Base-by-base conservation (phyloP, 306 rosid species). In the Inga leiocalycina region DNA sequence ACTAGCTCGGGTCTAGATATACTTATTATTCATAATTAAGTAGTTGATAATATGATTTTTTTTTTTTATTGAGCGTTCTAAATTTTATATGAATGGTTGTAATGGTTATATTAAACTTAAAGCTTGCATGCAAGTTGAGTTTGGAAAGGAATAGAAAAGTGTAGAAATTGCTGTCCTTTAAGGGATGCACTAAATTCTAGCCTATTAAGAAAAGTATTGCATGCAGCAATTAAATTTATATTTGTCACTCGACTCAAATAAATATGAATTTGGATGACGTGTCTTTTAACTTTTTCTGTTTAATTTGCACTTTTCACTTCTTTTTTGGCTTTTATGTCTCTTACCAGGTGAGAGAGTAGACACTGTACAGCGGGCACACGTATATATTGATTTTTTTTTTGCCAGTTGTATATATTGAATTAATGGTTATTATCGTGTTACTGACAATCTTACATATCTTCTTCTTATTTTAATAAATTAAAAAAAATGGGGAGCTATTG, bases 71-170 rank as follows among this genome's bases (percentile, higher is more conserved):
- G 8, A 9, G 5, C 24, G 10, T 54, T 19, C 22, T 54, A 20
- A 17, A 54, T 19, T 54, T 51, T 17, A 17, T 20, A 7, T 56
- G 20, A 56, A 19, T 19, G 12, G 11, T 20, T 19, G 62, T 8
- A 20, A 19, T 19, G 27, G 27, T 56, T 56, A 56, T 19, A 39
- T 39, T 56, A 54, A 54, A 48, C 11, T 12, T 12, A 48, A 56
- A 56, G 62, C 12, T 19, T 56, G 11, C 45, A 6, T 17, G 61
- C 39, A 49, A 84, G 9, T 17, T 85, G 85, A 80, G 85, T 71
- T 39, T 70, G 85, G 72, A 80, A 85, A 76, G 79, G 24, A 52
- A 80, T 24, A 66, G 27, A 45, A 68, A 74, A 35, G 68, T 32
- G 75, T 61, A 24, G 35, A 84, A 79, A 79, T 66, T 66, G 57